phyloP scores from a whole-genome alignment of 176 grass and related monocot genomes.

The Phragmites australis region DNA sequence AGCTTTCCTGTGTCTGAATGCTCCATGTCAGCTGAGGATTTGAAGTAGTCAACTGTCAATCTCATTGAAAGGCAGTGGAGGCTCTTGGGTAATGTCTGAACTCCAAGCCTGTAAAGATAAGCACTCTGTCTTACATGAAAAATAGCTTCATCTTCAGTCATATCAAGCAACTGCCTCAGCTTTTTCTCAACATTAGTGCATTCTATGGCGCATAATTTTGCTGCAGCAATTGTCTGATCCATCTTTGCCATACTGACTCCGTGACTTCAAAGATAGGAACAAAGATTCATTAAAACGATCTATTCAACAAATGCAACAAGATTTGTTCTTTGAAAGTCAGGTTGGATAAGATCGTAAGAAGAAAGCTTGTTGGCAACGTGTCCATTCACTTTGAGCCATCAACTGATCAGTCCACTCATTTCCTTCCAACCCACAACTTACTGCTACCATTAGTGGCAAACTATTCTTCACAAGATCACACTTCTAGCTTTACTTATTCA shows the following conservation, averaged over 20 bases:
- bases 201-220: constrained; percentile 57
- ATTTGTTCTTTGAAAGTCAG: constrained; percentile 3
- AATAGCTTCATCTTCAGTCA: constrained; percentile 72
- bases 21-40: constrained; percentile 41
- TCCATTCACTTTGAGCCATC: not conserved
- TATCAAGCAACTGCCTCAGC: constrained; percentile 64
- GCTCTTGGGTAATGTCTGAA: constrained; percentile 72
- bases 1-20: constrained; percentile 42
- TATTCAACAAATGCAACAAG: not conserved
- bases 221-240: constrained; percentile 60
- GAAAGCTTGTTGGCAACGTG: not conserved
- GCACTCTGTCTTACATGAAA: constrained; percentile 82
- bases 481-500: not conserved
- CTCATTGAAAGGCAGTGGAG: constrained; percentile 75
- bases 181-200: constrained; percentile 78
- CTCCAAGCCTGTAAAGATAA: constrained; percentile 58
- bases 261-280: constrained; percentile 45
- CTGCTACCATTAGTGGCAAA: constrained; percentile 1
- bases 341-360: not conserved
- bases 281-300: constrained; percentile 2
- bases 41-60: constrained; percentile 71
- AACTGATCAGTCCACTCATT: not conserved
- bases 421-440: not conserved
- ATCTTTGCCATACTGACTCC: constrained; percentile 58
- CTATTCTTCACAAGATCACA: constrained; percentile 12